phyloP scores from a whole-genome alignment of 371 early-diverging fungal genomes.

The Syncephalastrum monosporum region DNA sequence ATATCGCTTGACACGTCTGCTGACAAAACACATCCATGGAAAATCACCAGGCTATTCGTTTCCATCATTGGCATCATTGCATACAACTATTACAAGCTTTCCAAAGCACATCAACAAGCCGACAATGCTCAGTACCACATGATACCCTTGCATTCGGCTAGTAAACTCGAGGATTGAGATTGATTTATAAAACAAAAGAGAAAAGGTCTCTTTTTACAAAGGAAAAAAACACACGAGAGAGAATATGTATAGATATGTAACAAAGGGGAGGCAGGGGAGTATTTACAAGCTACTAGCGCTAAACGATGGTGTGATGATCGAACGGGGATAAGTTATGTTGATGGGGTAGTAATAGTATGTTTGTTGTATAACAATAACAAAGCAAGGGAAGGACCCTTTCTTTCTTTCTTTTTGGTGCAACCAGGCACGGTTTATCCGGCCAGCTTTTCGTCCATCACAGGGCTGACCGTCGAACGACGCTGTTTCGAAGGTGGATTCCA shows the following conservation, averaged over 20 bases:
- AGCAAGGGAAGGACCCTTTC: not conserved
- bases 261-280: not conserved
- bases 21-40: no score
- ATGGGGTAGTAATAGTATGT: conserved; percentile 2
- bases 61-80: conserved; percentile 59
- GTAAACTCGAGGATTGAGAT: conserved; percentile 30
- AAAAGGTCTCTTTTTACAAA: not conserved
- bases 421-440: not conserved
- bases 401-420: not conserved
- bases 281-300: not conserved
- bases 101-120: conserved; percentile 21
- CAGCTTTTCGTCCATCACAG: conserved; percentile 10
- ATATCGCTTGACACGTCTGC: not conserved
- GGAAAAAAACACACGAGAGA: not conserved
- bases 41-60: conserved; percentile 43
- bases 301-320: not conserved
- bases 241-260: conserved; percentile 3
- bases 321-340: not conserved
- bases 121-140: conserved; percentile 27
- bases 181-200: conserved; percentile 1
- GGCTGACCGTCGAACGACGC: conserved; percentile 9
- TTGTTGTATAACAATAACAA: not conserved
- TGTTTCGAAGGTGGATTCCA: conserved; percentile 2
- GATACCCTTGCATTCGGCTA: conserved; percentile 29
- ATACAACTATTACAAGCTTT: conserved; percentile 58